Conservation (phyloP, 129 eudicot genomes). For the Scalesia atractyloides region DNA sequence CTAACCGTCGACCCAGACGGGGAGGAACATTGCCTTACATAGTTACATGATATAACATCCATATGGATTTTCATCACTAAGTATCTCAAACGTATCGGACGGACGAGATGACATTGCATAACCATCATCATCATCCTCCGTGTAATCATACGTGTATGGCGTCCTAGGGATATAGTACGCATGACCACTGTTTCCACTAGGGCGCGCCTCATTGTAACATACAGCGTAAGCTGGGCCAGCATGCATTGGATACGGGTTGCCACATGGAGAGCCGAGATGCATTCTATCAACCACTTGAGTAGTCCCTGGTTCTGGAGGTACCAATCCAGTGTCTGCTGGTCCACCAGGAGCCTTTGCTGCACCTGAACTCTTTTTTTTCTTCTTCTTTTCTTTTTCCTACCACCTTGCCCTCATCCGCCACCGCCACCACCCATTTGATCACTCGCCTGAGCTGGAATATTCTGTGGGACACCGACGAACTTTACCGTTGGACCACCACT, state of each 20-base stretch:
- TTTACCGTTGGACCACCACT: constrained; percentile 27
- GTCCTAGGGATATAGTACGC: constrained; percentile 51
- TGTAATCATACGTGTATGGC: constrained; percentile 46
- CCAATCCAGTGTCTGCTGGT: constrained; percentile 43
- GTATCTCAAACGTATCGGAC: constrained; percentile 59
- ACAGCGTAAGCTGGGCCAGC: constrained; percentile 45
- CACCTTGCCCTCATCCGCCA: constrained; percentile 46
- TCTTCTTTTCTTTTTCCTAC: constrained; percentile 64
- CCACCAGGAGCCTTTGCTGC: constrained; percentile 51
- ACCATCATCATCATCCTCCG: constrained; percentile 35
- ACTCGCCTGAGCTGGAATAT: constrained; percentile 14
- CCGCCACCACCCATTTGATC: constrained; percentile 11
- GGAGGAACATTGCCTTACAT: constrained; percentile 22
- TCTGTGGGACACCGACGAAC: constrained; percentile 31
- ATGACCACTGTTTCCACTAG: constrained; percentile 46
- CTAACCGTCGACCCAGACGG: no score
- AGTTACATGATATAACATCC: constrained; percentile 67
- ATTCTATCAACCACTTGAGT: constrained; percentile 45
- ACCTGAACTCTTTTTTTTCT: constrained; percentile 44
- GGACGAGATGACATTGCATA: constrained; percentile 36
- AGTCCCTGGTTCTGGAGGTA: constrained; percentile 38
- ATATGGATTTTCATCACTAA: constrained; percentile 87
- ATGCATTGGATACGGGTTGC: constrained; percentile 42
- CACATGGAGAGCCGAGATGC: constrained; percentile 53
- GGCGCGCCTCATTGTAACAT: constrained; percentile 63